These are phyloP conservation scores for Pythium guiyangense DNA, from an alignment of 352 stramenopile genomes.

Conservation along the genomic window DNA sequence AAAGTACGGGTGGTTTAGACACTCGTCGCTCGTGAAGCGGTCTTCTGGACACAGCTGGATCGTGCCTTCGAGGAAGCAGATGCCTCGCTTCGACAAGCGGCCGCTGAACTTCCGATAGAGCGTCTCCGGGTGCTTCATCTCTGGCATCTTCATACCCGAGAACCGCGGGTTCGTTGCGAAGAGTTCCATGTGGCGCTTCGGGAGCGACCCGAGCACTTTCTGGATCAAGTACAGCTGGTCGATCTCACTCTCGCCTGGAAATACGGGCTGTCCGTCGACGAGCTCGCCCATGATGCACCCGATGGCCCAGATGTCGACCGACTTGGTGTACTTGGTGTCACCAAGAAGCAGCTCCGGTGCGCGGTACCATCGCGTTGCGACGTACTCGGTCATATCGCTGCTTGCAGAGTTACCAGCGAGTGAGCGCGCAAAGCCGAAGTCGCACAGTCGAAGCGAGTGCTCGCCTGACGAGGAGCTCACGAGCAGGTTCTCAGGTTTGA, in stretches of 20 bases:
- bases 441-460: constrained; percentile 97
- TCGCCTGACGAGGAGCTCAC: constrained; percentile 93
- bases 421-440: constrained; percentile 96
- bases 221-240: constrained; percentile 99
- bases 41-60: constrained; percentile 77
- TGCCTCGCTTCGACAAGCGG: constrained; percentile 77
- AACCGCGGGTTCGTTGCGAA: constrained; percentile 91
- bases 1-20: constrained; percentile 87
- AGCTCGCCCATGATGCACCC: constrained; percentile 98
- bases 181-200: constrained; percentile 89
- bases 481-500: constrained; percentile 99
- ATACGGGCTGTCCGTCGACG: constrained; percentile 95
- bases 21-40: constrained; percentile 69
- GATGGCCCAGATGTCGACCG: constrained; percentile 94
- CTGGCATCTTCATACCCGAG: constrained; percentile 89
- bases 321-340: constrained; percentile 97
- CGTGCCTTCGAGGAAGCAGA: constrained; percentile 77
- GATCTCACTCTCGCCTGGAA: constrained; percentile 98
- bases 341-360: constrained; percentile 99
- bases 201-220: constrained; percentile 96
- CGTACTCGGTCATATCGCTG: constrained; percentile 98
- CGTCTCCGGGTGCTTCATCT: constrained; percentile 91
- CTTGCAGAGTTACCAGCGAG: constrained; percentile 61
- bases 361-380: constrained; percentile 98
- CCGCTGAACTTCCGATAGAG: constrained; percentile 89